These are phyloP conservation scores for Lepidium sativum DNA, from an alignment of 345 rosid genomes.

Conservation along the genomic window DNA sequence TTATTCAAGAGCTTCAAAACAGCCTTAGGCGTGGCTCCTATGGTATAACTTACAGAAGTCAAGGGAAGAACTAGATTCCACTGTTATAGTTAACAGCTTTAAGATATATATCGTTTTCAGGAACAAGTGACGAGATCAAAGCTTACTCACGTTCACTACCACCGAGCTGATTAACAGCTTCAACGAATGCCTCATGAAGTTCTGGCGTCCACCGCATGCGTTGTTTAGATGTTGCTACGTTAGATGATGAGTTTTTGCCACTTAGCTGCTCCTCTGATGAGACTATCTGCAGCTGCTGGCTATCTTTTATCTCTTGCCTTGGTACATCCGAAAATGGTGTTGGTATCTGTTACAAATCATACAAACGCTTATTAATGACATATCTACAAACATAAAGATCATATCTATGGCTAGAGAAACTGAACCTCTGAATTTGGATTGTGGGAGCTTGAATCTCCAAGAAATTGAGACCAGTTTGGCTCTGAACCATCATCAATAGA, in stretches of 20 bases:
- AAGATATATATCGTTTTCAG: not conserved
- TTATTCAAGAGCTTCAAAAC: slow-evolving; percentile 79
- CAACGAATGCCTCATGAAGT: slow-evolving; percentile 90
- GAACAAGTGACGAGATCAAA: not conserved
- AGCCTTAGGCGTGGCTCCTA: slow-evolving; percentile 99
- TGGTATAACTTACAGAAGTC: slow-evolving; percentile 2
- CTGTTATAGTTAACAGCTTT: not conserved
- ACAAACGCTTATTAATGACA: not conserved
- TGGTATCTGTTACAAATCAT: slow-evolving; percentile 25
- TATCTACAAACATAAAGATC: not conserved
- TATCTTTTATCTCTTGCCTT: slow-evolving; percentile 33
- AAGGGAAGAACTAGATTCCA: not conserved
- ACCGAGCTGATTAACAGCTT: slow-evolving; percentile 86
- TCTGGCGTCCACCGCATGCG: slow-evolving; percentile 98
- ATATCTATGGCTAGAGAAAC: slow-evolving; percentile 10
- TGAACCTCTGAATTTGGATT: slow-evolving; percentile 46
- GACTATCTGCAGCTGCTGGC: slow-evolving; percentile 33
- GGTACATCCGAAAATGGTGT: slow-evolving; percentile 28
- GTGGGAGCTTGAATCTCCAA: slow-evolving; percentile 33
- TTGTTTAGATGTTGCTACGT: slow-evolving; percentile 38
- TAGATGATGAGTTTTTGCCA: slow-evolving; percentile 26
- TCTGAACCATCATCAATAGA: slow-evolving; percentile 52
- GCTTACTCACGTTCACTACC: slow-evolving; percentile 77
- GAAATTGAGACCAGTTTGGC: slow-evolving; percentile 66
- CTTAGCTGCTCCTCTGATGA: slow-evolving; percentile 28